A percentile compares a stretch with the other conserved stretches of the same genome.
These are phyloP conservation scores for Polysphondylium violaceum DNA, from an alignment of 78 protist species.

Conservation along the genomic window DNA sequence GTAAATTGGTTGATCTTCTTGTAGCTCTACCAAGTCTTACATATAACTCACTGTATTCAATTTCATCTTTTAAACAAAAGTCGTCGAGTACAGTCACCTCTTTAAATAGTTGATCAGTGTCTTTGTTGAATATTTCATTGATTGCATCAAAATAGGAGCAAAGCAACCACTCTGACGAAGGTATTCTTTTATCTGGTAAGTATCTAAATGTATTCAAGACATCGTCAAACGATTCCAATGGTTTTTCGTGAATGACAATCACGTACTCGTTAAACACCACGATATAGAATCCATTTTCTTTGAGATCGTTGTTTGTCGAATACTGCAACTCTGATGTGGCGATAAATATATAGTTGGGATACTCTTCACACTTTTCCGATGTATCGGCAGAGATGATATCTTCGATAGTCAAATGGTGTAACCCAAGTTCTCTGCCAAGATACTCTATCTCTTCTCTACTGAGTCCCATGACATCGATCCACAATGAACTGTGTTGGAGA, in stretches of 20 bases:
- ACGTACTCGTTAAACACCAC: constrained; percentile 21
- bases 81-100: constrained; percentile 60
- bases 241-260: constrained; percentile 13
- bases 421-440: constrained; percentile 1
- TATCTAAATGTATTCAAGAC: constrained; percentile 31
- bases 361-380: constrained; percentile 52
- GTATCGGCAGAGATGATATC: constrained; percentile 50
- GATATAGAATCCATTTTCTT: constrained; percentile 22
- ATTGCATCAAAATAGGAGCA: constrained; percentile 27
- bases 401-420: constrained; percentile 63
- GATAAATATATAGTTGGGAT: constrained; percentile 25
- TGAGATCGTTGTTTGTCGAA: background rate
- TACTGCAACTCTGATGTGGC: constrained; percentile 35
- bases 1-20: constrained; percentile 27
- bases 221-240: constrained; percentile 7
- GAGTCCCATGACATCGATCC: constrained; percentile 58
- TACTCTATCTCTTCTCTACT: constrained; percentile 13
- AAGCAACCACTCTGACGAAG: constrained; percentile 51
- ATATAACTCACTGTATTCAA: constrained; percentile 23
- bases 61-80: constrained; percentile 15
- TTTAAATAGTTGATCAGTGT: constrained; percentile 14
- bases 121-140: background rate
- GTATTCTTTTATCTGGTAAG: background rate
- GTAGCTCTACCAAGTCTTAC: constrained; percentile 62
- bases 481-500: too few species aligned